These are phyloP conservation scores for Pisolithus albus DNA, from an alignment of 768 basidiomycete genomes.

Conservation along the genomic window DNA sequence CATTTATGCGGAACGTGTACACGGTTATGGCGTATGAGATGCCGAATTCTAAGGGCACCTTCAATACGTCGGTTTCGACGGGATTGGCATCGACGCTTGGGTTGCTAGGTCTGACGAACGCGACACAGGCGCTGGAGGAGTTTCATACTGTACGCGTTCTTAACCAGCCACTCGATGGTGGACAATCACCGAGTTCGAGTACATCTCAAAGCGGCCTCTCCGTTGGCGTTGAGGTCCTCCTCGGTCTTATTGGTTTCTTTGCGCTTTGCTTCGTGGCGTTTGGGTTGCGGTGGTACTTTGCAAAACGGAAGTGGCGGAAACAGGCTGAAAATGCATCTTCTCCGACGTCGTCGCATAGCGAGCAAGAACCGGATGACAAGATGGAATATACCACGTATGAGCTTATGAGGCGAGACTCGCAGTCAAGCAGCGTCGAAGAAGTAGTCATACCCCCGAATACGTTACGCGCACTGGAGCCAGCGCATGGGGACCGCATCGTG, in stretches of 20 bases:
- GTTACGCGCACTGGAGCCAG: constrained; percentile 31
- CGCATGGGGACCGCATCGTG: constrained; percentile 28
- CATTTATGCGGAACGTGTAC: constrained; percentile 72
- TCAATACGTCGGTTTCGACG: constrained; percentile 26
- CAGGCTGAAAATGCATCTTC: not conserved
- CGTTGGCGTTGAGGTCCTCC: constrained; percentile 57
- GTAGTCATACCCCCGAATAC: constrained; percentile 30
- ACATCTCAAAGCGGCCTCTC: constrained; percentile 35
- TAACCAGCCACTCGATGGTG: constrained; percentile 45
- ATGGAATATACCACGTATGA: constrained; percentile 26
- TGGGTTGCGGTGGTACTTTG: constrained; percentile 43
- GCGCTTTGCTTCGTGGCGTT: constrained; percentile 50
- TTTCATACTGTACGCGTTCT: constrained; percentile 66
- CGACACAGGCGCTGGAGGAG: constrained; percentile 53
- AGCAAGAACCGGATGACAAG: constrained; percentile 11
- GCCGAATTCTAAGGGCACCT: constrained; percentile 40
- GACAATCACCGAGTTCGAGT: constrained; percentile 4
- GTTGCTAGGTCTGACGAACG: constrained; percentile 56
- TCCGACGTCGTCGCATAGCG: not conserved
- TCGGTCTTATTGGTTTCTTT: constrained; percentile 55
- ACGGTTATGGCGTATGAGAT: constrained; percentile 64
- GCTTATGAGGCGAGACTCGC: constrained; percentile 27
- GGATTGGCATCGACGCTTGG: constrained; percentile 44
- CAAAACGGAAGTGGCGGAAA: constrained; percentile 31
- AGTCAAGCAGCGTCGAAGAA: constrained; percentile 20